Conservation (phyloP, 2,329 filamentous ascomycete species). For the Epichloe aotearoae region DNA sequence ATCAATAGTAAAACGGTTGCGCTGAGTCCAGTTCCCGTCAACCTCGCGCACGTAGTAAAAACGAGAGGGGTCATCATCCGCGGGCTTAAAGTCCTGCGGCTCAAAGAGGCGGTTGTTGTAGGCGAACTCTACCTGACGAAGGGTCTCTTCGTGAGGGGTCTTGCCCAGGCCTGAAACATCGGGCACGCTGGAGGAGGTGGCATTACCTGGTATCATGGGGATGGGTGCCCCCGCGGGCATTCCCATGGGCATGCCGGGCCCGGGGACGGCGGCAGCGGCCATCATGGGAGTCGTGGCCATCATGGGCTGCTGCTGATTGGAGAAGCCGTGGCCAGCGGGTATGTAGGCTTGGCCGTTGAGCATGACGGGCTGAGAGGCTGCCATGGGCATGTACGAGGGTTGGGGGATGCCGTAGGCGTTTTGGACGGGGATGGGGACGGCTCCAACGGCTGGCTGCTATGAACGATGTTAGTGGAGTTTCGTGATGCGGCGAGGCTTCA, state of each 20-base stretch:
- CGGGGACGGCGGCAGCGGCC: slow-evolving; percentile 12
- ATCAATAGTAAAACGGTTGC: slow-evolving; percentile 47
- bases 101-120: slow-evolving; percentile 36
- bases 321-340: slow-evolving; percentile 9
- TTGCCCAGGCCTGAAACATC: slow-evolving; percentile 40
- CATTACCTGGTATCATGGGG: slow-evolving; percentile 29
- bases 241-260: neutral
- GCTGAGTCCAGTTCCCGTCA: slow-evolving; percentile 46
- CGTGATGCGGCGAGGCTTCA: neutral
- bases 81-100: slow-evolving; percentile 50
- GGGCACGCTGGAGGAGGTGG: slow-evolving; percentile 15
- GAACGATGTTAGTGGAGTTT: slow-evolving; percentile 7
- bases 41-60: slow-evolving; percentile 50
- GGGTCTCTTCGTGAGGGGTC: slow-evolving; percentile 33
- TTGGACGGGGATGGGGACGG: slow-evolving; percentile 15
- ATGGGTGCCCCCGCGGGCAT: slow-evolving; percentile 11
- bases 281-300: slow-evolving; percentile 16
- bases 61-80: slow-evolving; percentile 42
- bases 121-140: slow-evolving; percentile 36
- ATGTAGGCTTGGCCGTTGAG: slow-evolving; percentile 17
- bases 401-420: slow-evolving; percentile 20
- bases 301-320: slow-evolving; percentile 15
- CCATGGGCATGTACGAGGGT: slow-evolving; percentile 8
- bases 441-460: slow-evolving; percentile 19
- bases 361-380: slow-evolving; percentile 20